Base-by-base conservation (phyloP, 176 grass and related monocot genomes). In the Phoenix roebelenii region DNA sequence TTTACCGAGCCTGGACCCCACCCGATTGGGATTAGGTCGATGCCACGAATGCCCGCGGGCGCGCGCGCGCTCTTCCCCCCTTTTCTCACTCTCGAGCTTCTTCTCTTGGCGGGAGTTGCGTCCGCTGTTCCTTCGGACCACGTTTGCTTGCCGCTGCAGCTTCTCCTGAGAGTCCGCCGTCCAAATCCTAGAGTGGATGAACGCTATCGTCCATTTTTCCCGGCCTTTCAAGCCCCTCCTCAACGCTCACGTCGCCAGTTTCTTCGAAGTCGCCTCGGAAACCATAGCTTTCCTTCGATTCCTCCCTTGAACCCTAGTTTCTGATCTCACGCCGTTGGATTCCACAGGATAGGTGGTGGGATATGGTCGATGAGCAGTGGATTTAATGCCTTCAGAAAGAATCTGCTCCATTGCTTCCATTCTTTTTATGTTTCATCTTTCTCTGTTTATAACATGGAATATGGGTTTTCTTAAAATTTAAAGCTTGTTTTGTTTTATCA, bases 231-330 rank as follows among this genome's bases (percentile, higher is more conserved):
- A 56, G 54, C 75, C 84, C 22, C 78, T 97, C 4, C 71, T 88
- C 29, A 81, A 91, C 24, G 83, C 81, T 58, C 93, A 88, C 55
- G 84, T 88, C 76, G 93, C 91, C 78, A 91, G 85, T 76, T 97
- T 97, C 76, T 91, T 97, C 81, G 83, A 91, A 83, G 86, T 87
- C 16, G 56, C 19, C 35, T 28, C 26, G 0, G 4, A 28, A 28
- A 28, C 26, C 26, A 4, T 28, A 4, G 1, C 26, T 28, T 28
- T 4, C 26, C 3, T 28, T 28, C 26, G 26, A 3, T 28, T 28
- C 26, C 26, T 28, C 4, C 26, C 26, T 3, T 4, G 26, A 28
- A 28, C 26, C 26, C 26, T 28, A 4, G 26, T 28, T 28, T 28
- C 1, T 28, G 26, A 4, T 28, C 26, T 28, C 26, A 28, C 26